Base-by-base conservation (phyloP, 2,329 filamentous ascomycete species). In the Ambrosiella xylebori region DNA sequence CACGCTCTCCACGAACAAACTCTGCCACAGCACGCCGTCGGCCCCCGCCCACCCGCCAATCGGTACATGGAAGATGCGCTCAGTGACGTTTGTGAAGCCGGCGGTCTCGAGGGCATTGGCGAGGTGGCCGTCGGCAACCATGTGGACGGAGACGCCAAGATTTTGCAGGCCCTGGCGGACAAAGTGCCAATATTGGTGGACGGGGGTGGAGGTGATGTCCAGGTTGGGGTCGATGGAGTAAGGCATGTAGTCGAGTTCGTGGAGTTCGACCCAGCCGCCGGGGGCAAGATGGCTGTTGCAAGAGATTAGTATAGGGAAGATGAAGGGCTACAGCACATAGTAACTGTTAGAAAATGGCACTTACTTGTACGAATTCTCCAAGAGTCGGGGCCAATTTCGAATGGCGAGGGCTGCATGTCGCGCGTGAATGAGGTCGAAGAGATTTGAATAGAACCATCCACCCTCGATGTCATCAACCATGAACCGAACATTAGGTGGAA, bases 361-460 rank as follows among this genome's bases (percentile, higher is more conserved):
- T 64, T 64, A 78, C 76, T 75, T 71, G 45, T 73, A 68, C 1
- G 72, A 69, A 58, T 72, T 71, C 12, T 67, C 65, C 59, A 80
- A 71, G 0, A 81, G 65, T 12, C 64, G 69, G 1, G 71, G 71
- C 78, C 78, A 82, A 63, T 81, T 71, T 54, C 72, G 75, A 59
- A 82, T 76, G 1, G 74, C 76, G 70, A 76, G 73, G 12, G 77
- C 74, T 1, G 77, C 76, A 58, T 78, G 74, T 2, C 80, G 72
- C n/a, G 76, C 74, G 64, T 82, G 79, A 39, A 83, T 74, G 60
- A 80, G 81, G 65, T 83, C 79, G 57, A 81, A 82, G 56, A 76
- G 71, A 60, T 79, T 73, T 3, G 66, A 64, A 61, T 79, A 73
- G 13, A 79, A 65, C 79, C 79, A 82, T 3, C 72, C 71, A 58